These are phyloP conservation scores for Rhododendron henanense DNA, from an alignment of 148 eudicot species.

Conservation along the genomic window DNA sequence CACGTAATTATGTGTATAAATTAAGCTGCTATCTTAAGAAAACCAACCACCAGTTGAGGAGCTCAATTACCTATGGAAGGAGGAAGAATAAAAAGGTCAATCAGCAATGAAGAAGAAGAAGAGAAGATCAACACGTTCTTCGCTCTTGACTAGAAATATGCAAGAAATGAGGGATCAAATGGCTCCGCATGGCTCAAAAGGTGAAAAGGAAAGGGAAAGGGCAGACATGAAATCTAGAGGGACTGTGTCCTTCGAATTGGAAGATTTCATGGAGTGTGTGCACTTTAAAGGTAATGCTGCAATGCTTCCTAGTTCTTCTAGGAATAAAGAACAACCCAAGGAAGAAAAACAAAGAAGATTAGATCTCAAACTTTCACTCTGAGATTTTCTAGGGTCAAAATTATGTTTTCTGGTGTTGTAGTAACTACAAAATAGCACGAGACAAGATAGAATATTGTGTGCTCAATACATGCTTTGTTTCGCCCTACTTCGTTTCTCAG, in stretches of 20 bases:
- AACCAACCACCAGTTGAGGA: neutral
- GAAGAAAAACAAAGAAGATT: neutral
- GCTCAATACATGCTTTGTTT: neutral
- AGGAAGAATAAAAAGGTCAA: neutral
- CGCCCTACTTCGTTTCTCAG: too few species aligned
- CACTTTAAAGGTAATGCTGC: neutral
- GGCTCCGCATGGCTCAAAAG: neutral
- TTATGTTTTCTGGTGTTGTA: neutral
- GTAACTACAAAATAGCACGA: neutral
- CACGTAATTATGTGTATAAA: neutral
- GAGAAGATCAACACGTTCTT: conserved; percentile 40
- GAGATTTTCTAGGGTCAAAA: neutral
- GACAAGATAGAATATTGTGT: neutral
- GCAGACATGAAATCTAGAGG: conserved; percentile 1
- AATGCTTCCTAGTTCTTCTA: neutral
- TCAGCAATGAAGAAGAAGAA: conserved; percentile 16
- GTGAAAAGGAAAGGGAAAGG: too few species aligned
- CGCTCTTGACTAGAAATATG: conserved; percentile 26
- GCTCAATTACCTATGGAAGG: neutral
- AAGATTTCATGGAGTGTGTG: conserved; percentile 22
- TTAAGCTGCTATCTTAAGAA: neutral
- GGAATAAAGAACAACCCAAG: neutral
- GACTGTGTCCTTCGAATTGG: conserved; percentile 29
- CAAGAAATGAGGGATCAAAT: conserved; percentile 14
- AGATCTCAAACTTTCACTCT: conserved; percentile 3